Base-by-base conservation (phyloP, 2,329 filamentous ascomycete genomes). In the Exserohilum rostratum region DNA sequence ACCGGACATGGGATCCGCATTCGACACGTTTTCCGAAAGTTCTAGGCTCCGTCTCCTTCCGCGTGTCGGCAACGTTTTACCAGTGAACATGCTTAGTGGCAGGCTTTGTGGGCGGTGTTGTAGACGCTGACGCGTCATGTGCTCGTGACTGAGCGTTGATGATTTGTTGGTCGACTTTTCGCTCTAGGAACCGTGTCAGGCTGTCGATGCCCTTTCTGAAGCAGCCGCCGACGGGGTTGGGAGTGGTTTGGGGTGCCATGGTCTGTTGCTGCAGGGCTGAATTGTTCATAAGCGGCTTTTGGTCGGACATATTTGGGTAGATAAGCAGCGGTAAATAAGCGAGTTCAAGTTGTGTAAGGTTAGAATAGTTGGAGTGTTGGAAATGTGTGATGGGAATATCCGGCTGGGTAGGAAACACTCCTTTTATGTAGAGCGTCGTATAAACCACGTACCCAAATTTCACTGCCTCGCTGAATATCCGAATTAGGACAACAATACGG, bases 161-260 rank as follows among this genome's bases (percentile, higher is more conserved):
- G n/a, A 63, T 50, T 17, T 63, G 58, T 39, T 45, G 42, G 42
- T 63, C 60, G 42, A 63, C 35, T 10, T 42, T 51, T n/a, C 47
- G 50, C 44, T 61, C 60, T 17, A 63, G 20, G 6, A 43, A 22
- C n/a, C 25, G 48, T 3, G 47, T 49, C 1, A 63, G 35, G 0
- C 37, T 42, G 17, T 61, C 53, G 11, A 63, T 39, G n/a, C 55
- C 53, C 31, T 46, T 61, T 11, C 11, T 54, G n/a, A 63, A 34
- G n/a, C 18, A 37, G 4, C 52, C 47, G 25, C 55, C 37, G 27
- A 6, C 17, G 27, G 3, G n/a, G 27, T 12, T 13, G 27, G 12
- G 10, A n/a, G 6, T 11, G 40, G 15, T 7, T 10, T n/a, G 15
- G 15, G n/a, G 3, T 42, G 15, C 9, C 11, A 18, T 18, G 17